Evolutionary conservation across 139 green algal species (phyloP).

Genomic region (Micractinium conductrix): DNA sequence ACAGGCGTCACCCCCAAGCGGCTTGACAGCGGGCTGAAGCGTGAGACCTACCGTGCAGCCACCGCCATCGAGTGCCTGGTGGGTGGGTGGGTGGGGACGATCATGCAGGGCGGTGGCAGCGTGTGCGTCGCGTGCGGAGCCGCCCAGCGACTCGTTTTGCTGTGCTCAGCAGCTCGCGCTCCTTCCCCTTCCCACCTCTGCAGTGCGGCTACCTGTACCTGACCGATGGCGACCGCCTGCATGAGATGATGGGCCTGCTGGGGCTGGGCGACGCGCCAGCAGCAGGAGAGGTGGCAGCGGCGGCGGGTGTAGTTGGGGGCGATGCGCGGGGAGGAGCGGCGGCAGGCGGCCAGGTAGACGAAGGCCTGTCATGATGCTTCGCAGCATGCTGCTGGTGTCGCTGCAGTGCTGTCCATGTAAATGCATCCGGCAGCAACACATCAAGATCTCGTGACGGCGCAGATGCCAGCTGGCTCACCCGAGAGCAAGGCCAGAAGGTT

Average conservation of each 20-base stretch:
- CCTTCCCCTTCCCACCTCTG: not conserved
- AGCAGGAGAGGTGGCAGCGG: no score
- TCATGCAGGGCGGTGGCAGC: not conserved
- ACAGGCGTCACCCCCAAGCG: conserved; percentile 49
- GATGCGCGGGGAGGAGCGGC: no score
- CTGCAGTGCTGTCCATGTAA: no score
- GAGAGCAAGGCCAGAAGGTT: no score
- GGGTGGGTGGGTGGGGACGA: not conserved
- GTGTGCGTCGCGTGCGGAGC: not conserved
- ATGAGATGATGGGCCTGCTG: conserved; percentile 56
- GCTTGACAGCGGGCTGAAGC: conserved; percentile 39
- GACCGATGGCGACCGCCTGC: conserved; percentile 44
- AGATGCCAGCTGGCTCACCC: no score
- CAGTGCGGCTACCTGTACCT: conserved; percentile 61
- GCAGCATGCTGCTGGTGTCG: no score
- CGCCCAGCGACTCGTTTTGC: not conserved
- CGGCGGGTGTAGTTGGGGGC: no score
- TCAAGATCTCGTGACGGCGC: no score
- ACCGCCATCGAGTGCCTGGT: conserved; percentile 64
- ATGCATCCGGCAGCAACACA: no score
- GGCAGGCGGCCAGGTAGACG: no score
- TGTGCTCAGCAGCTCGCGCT: not conserved
- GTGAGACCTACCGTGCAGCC: conserved; percentile 54
- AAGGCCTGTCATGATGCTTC: not conserved
- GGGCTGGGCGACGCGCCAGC: conserved; percentile 35